Evolutionary conservation across 73 alveolate species (phyloP).

Genomic region (Halteria grandinella): DNA sequence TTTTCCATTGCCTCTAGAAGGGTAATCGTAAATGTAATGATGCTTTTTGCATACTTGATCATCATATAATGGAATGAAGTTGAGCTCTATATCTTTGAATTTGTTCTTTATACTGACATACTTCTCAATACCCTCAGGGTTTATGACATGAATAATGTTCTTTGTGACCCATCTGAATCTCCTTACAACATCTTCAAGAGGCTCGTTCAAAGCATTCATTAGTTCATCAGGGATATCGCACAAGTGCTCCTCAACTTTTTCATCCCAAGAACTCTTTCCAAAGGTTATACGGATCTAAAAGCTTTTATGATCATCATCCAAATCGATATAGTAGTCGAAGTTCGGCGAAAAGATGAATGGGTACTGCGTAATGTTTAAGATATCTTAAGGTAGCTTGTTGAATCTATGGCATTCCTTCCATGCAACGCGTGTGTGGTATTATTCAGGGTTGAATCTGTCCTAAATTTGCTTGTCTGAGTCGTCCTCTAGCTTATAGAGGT

Average conservation of each 20-base stretch:
- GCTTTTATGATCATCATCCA: background rate
- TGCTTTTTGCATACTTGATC: background rate
- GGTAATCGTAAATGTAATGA: background rate
- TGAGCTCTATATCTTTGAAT: background rate
- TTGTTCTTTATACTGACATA: background rate
- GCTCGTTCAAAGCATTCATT: background rate
- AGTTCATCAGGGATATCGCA: background rate
- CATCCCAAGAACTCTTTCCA: too few species aligned
- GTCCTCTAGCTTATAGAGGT: slow-evolving; percentile 10
- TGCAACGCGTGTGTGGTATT: too few species aligned
- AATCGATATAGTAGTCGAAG: slow-evolving; percentile 4
- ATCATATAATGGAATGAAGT: background rate
- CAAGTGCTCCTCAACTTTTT: background rate
- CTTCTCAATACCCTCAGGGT: slow-evolving; percentile 7
- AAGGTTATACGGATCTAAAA: background rate
- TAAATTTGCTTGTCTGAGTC: background rate
- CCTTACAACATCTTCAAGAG: background rate
- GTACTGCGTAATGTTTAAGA: background rate
- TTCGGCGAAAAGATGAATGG: slow-evolving; percentile 5
- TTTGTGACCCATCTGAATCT: slow-evolving; percentile 23
- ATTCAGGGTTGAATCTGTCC: too few species aligned
- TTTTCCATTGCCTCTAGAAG: too few species aligned
- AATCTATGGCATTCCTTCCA: background rate
- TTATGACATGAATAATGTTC: background rate
- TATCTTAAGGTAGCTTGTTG: background rate